Evolutionary conservation across 2,329 filamentous ascomycete species (phyloP).

Genomic region (Hirsutella minnesotensis): DNA sequence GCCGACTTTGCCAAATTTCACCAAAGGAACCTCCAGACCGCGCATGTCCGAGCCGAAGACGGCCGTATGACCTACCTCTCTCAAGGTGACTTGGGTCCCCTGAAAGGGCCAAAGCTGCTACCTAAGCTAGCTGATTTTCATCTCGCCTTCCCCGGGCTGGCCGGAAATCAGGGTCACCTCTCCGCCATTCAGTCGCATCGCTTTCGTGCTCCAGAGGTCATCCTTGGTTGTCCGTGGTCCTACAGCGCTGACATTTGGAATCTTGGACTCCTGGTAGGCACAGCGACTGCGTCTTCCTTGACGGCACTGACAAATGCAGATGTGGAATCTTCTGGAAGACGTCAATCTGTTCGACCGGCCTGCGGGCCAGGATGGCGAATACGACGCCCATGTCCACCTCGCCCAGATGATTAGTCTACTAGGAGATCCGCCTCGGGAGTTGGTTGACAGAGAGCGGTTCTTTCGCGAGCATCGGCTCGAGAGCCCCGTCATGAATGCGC

Average conservation of each 20-base stretch:
- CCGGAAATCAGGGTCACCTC: slow-evolving; percentile 4
- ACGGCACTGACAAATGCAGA: slow-evolving; percentile 6
- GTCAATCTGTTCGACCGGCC: slow-evolving; percentile 8
- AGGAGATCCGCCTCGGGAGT: slow-evolving; percentile 6
- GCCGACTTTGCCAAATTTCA: slow-evolving; percentile 2
- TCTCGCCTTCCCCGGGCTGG: slow-evolving; percentile 6
- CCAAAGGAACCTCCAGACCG: slow-evolving; percentile 1
- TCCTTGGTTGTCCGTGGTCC: slow-evolving; percentile 11
- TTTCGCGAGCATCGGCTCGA: slow-evolving; percentile 5
- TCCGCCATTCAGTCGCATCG: slow-evolving; percentile 11
- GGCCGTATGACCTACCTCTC: slow-evolving; percentile 9
- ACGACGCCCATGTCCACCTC: slow-evolving; percentile 12
- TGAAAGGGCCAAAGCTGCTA: slow-evolving; percentile 4
- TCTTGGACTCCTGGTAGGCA: slow-evolving; percentile 9
- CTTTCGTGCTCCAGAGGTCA: slow-evolving; percentile 12
- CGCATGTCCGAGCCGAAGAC: slow-evolving; percentile 4
- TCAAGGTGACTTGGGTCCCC: slow-evolving; percentile 7
- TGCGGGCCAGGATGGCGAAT: slow-evolving; percentile 10
- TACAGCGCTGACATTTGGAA: slow-evolving; percentile 11
- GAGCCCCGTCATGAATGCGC: neutral
- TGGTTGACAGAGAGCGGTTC: slow-evolving; percentile 8
- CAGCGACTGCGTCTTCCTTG: neutral
- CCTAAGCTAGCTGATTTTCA: slow-evolving; percentile 11
- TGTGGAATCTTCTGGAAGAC: slow-evolving; percentile 13
- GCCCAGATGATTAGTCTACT: slow-evolving; percentile 10